Conservation (phyloP, 75 land plant genomes). For the Picea sitchensis region DNA sequence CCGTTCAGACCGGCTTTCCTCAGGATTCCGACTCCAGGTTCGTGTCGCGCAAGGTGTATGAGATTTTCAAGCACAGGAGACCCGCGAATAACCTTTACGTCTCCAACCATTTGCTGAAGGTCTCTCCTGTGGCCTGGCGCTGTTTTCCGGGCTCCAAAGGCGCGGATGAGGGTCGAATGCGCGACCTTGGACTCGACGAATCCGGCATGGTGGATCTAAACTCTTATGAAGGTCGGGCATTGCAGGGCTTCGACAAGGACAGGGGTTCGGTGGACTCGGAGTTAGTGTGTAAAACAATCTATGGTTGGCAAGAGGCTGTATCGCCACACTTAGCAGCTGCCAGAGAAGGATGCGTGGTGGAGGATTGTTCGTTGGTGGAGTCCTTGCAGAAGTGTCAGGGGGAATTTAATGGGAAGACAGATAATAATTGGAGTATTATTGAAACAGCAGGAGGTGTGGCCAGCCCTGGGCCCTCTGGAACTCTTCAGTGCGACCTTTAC, state of each 20-base stretch:
- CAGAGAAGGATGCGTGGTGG: constrained; percentile 57
- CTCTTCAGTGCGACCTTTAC: constrained; percentile 91
- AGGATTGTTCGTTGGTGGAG: constrained; percentile 37
- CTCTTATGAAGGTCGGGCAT: background rate
- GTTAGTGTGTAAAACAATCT: constrained; percentile 66
- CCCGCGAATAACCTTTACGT: constrained; percentile 22
- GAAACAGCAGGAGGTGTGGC: constrained; percentile 99
- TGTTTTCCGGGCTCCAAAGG: constrained; percentile 5
- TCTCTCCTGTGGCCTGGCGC: constrained; percentile 39
- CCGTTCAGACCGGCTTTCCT: constrained; percentile 94
- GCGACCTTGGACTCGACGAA: background rate
- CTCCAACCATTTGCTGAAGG: constrained; percentile 47
- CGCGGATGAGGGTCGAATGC: background rate
- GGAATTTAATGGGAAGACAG: background rate
- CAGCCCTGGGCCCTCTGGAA: constrained; percentile 92
- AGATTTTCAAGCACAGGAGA: constrained; percentile 26
- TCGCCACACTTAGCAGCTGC: constrained; percentile 89
- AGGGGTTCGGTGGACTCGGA: constrained; percentile 19
- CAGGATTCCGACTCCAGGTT: constrained; percentile 82
- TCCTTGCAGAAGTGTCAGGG: constrained; percentile 28
- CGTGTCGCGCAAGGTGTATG: constrained; percentile 50
- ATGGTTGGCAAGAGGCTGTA: constrained; percentile 74
- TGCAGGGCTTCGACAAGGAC: constrained; percentile 13
- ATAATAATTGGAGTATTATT: constrained; percentile 38
- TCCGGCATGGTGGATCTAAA: background rate